Base-by-base conservation (phyloP, 1,139 yeast species). In the Blastobotrys persicus region DNA sequence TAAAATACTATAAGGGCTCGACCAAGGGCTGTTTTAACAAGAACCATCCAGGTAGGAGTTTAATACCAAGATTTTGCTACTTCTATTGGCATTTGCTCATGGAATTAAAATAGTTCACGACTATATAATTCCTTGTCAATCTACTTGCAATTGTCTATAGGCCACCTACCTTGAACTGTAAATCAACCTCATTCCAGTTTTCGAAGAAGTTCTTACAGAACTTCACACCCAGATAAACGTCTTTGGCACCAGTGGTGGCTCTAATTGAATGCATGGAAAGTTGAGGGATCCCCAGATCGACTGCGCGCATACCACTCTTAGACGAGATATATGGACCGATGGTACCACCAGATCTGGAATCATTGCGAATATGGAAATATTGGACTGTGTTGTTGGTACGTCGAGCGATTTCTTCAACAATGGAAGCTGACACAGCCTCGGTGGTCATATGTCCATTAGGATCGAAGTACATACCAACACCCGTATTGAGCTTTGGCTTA, bases 231-330 rank as follows among this genome's bases (percentile, higher is more conserved):
- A 82, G 70, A 6, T 84, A 85, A 43, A 84, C 74, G 60, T 86
- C 95, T 59, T 77, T 77, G 28, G 80, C 73, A 9, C 95, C 94
- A 32, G 85, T 78, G 16, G 85, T 77, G 20, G 89, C 91, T 61
- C 94, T 73, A 51, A 85, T 84, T 47, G 88, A 82, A 66, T 86
- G 95, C 95, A 86, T 86, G 6, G 89, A 77, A 56, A 85, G 71
- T 59, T 85, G 89, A 0, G 94, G 83, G 54, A 86, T 80, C 37
- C 95, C 95, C 50, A 84, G 71, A 63, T 86, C 95, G 45, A 85
- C 76, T 23, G 88, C 82, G 60, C 88, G 75, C 11, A 89, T 85
- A 31, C 95, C 94, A 1, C 91, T 83, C 12, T 60, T 57, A 5
- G 80, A 69, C 1, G 88, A 73, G 48, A 86, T 69, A 42, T 77